These are phyloP conservation scores for Blastomyces gilchristii DNA, from an alignment of 2,329 filamentous ascomycete species.

Conservation along the genomic window DNA sequence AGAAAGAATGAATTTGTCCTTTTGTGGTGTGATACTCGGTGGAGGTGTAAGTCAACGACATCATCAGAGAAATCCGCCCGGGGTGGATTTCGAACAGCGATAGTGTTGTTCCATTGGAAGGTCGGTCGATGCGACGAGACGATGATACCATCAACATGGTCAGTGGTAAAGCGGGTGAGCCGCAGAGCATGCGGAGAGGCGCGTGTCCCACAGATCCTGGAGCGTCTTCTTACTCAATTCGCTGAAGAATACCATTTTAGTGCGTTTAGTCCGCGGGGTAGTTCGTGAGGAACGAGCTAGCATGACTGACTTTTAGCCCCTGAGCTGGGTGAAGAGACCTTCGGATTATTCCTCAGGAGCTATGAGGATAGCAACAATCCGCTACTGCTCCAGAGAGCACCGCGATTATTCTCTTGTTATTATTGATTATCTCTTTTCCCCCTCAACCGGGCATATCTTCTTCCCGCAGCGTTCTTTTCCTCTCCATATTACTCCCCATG, in stretches of 20 bases:
- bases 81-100: too few relatives aligned
- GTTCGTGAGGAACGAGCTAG: not conserved
- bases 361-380: not conserved
- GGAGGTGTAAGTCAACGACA: not conserved
- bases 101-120: not conserved
- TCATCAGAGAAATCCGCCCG: not conserved
- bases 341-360: not conserved
- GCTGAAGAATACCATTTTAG: not conserved
- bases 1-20: not conserved
- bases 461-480: not conserved
- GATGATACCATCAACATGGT: constrained; percentile 4
- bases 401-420: too few relatives aligned
- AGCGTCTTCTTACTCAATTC: not conserved
- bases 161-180: not conserved
- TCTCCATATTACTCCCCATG: not conserved
- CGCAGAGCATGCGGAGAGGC: not conserved
- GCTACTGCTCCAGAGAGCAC: not conserved
- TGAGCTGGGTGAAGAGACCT: too few relatives aligned
- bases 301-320: not conserved
- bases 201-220: not conserved
- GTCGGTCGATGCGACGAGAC: not conserved
- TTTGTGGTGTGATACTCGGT: not conserved
- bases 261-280: not conserved
- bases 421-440: too few relatives aligned
- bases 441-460: not conserved